These are phyloP conservation scores for Biscogniauxia mediterranea DNA, from an alignment of 2,329 filamentous ascomycete species.

Conservation along the genomic window DNA sequence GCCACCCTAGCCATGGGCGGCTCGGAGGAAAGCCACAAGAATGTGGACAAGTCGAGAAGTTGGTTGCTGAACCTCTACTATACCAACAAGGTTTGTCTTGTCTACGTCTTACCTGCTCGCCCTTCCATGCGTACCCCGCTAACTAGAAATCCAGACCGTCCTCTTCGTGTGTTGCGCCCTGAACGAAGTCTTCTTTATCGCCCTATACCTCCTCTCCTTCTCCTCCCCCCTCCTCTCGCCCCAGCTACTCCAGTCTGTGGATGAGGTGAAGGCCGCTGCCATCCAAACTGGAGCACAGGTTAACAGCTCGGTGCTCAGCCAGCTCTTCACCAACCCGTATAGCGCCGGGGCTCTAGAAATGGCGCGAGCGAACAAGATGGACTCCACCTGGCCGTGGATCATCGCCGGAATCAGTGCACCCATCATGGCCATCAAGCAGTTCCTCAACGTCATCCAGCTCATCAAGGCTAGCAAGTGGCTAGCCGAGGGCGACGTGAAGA, in stretches of 20 bases:
- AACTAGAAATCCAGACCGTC: slow-evolving; percentile 61
- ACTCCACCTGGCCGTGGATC: slow-evolving; percentile 65
- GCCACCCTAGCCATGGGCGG: slow-evolving; percentile 87
- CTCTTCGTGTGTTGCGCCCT: slow-evolving; percentile 86
- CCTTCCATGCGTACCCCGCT: slow-evolving; percentile 4
- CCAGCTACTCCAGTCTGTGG: slow-evolving; percentile 67
- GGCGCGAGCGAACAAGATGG: slow-evolving; percentile 91
- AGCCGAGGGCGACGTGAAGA: slow-evolving; percentile 80
- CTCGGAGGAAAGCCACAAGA: slow-evolving; percentile 82
- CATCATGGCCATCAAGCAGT: slow-evolving; percentile 88
- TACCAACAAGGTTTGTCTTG: slow-evolving; percentile 79
- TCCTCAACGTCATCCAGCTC: slow-evolving; percentile 91
- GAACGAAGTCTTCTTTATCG: slow-evolving; percentile 98
- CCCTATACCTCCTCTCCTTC: slow-evolving; percentile 95
- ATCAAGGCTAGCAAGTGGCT: slow-evolving; percentile 91
- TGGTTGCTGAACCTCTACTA: slow-evolving; percentile 94
- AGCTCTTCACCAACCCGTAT: slow-evolving; percentile 85
- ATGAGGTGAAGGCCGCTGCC: slow-evolving; percentile 48
- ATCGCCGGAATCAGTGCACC: slow-evolving; percentile 78
- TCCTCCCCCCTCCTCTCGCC: slow-evolving; percentile 86
- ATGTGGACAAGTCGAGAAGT: slow-evolving; percentile 82
- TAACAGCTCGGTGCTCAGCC: slow-evolving; percentile 65
- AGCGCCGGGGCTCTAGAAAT: slow-evolving; percentile 90
- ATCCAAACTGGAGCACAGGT: slow-evolving; percentile 68
- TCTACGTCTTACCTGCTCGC: slow-evolving; percentile 10